Evolutionary conservation across 2,329 filamentous ascomycete genomes (phyloP).

Genomic region (Stromatinia cepivora): DNA sequence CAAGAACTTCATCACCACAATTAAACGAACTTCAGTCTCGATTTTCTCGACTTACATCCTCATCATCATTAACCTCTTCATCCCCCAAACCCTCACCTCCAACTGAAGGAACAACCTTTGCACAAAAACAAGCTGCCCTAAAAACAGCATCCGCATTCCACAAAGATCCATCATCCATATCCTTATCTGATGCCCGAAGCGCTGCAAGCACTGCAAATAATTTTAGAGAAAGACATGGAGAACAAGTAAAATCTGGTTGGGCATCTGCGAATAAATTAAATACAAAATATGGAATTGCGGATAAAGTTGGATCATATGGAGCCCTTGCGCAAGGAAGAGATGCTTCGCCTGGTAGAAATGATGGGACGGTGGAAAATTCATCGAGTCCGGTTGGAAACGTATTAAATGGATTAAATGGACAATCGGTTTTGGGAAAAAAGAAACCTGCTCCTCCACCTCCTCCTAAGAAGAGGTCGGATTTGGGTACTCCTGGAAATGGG

Average conservation of each 20-base stretch:
- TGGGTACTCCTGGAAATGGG: constrained; percentile 24
- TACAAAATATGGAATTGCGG: constrained; percentile 39
- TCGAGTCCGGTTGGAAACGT: background rate
- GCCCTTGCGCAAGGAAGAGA: constrained; percentile 20
- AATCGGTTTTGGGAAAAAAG: constrained; percentile 34
- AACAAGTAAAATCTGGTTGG: constrained; percentile 56
- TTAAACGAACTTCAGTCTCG: constrained; percentile 43
- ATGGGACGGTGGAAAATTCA: constrained; percentile 28
- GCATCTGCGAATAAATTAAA: constrained; percentile 43
- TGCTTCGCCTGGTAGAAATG: constrained; percentile 22
- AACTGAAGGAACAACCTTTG: constrained; percentile 50
- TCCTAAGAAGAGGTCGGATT: constrained; percentile 37
- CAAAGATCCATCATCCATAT: constrained; percentile 53
- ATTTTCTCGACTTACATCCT: constrained; percentile 35
- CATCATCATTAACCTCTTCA: constrained; percentile 30
- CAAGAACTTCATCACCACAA: constrained; percentile 29
- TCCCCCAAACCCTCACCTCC: constrained; percentile 39
- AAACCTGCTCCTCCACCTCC: constrained; percentile 42
- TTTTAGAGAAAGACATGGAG: constrained; percentile 60
- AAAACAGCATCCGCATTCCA: constrained; percentile 52
- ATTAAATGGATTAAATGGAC: background rate
- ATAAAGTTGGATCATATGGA: constrained; percentile 36
- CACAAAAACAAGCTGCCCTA: constrained; percentile 56
- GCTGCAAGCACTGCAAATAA: constrained; percentile 56
- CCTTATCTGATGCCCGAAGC: constrained; percentile 50